These are phyloP conservation scores for Russula sp. DNA, from an alignment of 768 basidiomycete genomes.

Conservation along the genomic window DNA sequence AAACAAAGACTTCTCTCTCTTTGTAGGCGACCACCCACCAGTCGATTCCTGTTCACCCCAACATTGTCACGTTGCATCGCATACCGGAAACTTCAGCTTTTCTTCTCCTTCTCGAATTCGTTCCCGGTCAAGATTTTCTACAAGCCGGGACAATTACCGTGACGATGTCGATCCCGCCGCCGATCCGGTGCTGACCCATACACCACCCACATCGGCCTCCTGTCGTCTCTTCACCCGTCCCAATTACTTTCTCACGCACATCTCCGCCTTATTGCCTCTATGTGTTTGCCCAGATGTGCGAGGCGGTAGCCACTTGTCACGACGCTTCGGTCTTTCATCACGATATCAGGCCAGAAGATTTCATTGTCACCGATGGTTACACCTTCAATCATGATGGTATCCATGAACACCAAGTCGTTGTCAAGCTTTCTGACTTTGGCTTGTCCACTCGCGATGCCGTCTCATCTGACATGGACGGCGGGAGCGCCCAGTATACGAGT, in stretches of 20 bases:
- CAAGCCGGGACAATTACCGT: slow-evolving; percentile 92
- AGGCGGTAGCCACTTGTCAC: too few relatives aligned
- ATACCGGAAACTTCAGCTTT: too few relatives aligned
- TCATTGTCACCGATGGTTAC: slow-evolving; percentile 22
- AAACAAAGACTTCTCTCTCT: not conserved
- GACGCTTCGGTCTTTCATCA: too few relatives aligned
- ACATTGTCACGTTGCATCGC: too few relatives aligned
- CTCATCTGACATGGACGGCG: slow-evolving; percentile 49
- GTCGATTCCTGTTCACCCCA: slow-evolving; percentile 53
- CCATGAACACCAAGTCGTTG: slow-evolving; percentile 45
- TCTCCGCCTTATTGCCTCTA: slow-evolving; percentile 71
- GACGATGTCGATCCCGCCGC: slow-evolving; percentile 47
- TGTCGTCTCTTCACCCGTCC: slow-evolving; percentile 59
- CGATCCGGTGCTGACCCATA: slow-evolving; percentile 42
- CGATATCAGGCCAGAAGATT: too few relatives aligned
- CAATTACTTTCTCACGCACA: too few relatives aligned
- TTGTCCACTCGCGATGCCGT: too few relatives aligned
- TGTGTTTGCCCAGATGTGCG: slow-evolving; percentile 95
- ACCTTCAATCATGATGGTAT: slow-evolving; percentile 47
- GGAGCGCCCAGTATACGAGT: slow-evolving; percentile 98
- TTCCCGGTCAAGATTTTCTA: slow-evolving; percentile 95
- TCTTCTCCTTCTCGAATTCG: slow-evolving; percentile 38
- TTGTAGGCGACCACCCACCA: slow-evolving; percentile 87
- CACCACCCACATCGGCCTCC: slow-evolving; percentile 90
- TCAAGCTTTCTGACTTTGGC: too few relatives aligned